These are phyloP conservation scores for Plasmodium knowlesi DNA, from an alignment of 169 alveolate species.

Conservation along the genomic window DNA sequence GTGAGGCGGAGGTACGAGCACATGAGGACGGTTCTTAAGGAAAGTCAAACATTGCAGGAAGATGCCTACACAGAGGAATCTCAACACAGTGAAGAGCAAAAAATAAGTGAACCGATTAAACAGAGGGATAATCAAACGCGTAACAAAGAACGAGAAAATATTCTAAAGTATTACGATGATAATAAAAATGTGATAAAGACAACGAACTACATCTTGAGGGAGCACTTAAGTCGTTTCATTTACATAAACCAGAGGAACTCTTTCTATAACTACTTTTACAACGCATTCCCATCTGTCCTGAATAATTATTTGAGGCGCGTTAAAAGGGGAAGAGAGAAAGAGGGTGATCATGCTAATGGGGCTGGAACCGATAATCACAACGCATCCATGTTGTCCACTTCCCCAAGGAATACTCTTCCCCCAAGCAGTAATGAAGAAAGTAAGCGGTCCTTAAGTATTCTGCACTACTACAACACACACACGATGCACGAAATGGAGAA, in stretches of 20 bases:
- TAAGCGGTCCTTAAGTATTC: background rate
- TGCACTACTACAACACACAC: conserved; percentile 40
- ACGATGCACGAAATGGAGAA: conserved; percentile 18
- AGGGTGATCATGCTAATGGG: background rate
- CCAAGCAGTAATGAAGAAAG: background rate
- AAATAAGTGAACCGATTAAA: background rate
- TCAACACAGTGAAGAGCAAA: background rate
- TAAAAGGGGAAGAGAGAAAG: background rate
- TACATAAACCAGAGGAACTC: conserved; percentile 25
- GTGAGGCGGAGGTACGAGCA: conserved; percentile 19
- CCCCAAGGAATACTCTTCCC: background rate
- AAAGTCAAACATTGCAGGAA: background rate
- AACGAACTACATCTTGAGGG: conserved; percentile 58
- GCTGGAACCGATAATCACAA: background rate
- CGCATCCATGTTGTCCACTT: background rate
- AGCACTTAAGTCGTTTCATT: conserved; percentile 35
- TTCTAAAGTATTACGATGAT: conserved; percentile 25
- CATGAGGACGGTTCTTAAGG: background rate
- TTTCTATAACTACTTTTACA: conserved; percentile 50
- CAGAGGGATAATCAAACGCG: background rate
- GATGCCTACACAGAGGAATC: background rate
- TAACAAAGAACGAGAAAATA: conserved; percentile 3
- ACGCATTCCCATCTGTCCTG: conserved; percentile 44
- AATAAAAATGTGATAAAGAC: conserved; percentile 56
- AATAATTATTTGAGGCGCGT: conserved; percentile 29